Base-by-base conservation (phyloP, 257 asterid genomes). In the Capsicum baccatum region DNA sequence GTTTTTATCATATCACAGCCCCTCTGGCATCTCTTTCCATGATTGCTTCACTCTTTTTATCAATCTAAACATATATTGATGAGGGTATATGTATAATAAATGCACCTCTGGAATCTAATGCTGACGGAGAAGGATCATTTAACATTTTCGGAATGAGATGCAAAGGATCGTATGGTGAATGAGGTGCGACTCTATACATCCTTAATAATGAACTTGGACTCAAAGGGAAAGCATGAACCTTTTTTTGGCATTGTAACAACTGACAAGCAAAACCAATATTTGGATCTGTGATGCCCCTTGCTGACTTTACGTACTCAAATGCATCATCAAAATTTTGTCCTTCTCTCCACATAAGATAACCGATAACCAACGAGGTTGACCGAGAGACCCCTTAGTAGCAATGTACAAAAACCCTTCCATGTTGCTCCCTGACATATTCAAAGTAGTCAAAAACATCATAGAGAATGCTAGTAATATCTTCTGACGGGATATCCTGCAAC, bases 381-480 rank as follows among this genome's bases (percentile, higher is more conserved):
- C 91, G 87, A 70, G 92, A 90, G 48, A 90, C 92, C 62, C 92
- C 92, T 73, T 90, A 90, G 83, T 91, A 90, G 80, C 92, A 90
- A 83, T 90, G 91, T 79, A 90, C 92, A 83, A 89, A 91, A 80
- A 91, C 90, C 67, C 87, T 85, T 42, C 92, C 92, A 68, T 87
- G 85, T 81, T 84, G 92, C 84, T 86, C 91, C 76, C 90, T 85
- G 79, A 26, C 93, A 85, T 91, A 88, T 86, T 91, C 93, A 78
- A 91, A 91, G 88, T 89, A 89, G 83, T 89, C 93, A 84, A 91
- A 91, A 74, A 89, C 93, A 85, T 91, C 93, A 87, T 91, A 91
- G 6, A 91, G 86, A 70, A 91, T 91, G 86, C 93, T 89, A 39
- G 93, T 91, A 58, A 91, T 91, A 87, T 91, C 93, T 84, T 89